Evolutionary conservation across 2,329 filamentous ascomycete genomes (phyloP), one percentile per base, ranked within the genome.

Genomic region (Sordariomycetes sp.): DNA sequence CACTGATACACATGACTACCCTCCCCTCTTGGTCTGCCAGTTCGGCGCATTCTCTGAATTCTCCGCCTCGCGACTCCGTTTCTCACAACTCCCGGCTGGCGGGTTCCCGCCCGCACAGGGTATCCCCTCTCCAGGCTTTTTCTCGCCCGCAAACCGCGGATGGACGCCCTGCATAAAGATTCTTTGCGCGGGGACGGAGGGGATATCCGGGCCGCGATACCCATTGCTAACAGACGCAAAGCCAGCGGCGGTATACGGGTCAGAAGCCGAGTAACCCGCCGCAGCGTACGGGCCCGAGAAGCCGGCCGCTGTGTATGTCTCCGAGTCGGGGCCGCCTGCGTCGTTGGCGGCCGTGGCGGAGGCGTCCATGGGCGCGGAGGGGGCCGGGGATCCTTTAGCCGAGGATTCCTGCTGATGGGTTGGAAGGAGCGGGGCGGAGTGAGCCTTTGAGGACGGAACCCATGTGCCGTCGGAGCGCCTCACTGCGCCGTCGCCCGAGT

Each of bases 401-500:
- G 34, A 28, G 48, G 55, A 34, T 17, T 2, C 7, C 1, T 24
- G 55, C 10, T 35, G 50, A 10, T 50, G 35, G 45, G 45, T 22
- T 2, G 45, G 25, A 34, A 52, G 34, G 2, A 32, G 32, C n/a
- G 28, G 55, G 24, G 50, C 25, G 45, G 55, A 24, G 25, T 35
- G 48, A 20, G 34, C 34, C 34, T 52, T 32, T 1, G 52, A 58
- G 22, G 52, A 55, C 0, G 54, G 50, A 5, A 56, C 53, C 52
- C 35, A 53, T 12, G 53, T 28, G 53, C 54, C 52, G 51, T 54
- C 45, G 36, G 62, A 62, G 57, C 60, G 59, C 24, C 36, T 52
- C 25, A 54, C 20, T 17, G 52, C 53, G n/a, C 42, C 53, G 42
- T 59, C 57, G 22, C 57, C 55, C 4, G 57, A 56, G 55, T 60